These are phyloP conservation scores for Biscogniauxia mediterranea DNA, from an alignment of 2,329 filamentous ascomycete species.

Conservation along the genomic window DNA sequence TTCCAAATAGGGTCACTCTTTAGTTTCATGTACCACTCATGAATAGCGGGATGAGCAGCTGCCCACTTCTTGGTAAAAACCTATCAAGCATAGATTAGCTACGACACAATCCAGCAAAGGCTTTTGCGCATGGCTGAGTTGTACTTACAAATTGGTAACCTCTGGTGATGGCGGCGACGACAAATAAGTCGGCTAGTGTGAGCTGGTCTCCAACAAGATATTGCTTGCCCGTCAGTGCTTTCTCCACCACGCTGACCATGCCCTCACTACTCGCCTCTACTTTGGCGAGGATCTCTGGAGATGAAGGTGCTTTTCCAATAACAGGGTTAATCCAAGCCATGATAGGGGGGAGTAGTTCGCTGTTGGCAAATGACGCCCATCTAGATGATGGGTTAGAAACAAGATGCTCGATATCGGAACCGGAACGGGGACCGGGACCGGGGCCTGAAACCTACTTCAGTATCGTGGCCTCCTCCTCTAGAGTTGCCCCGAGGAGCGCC, in stretches of 20 bases:
- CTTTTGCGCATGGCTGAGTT: background rate
- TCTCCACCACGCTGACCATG: constrained; percentile 4
- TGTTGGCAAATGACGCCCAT: constrained; percentile 5
- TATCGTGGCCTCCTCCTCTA: constrained; percentile 4
- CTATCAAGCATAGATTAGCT: background rate
- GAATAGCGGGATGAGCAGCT: constrained; percentile 2
- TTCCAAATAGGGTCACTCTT: constrained; percentile 5
- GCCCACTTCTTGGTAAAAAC: constrained; percentile 3
- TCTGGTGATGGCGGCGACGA: constrained; percentile 3
- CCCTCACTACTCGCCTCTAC: constrained; percentile 2
- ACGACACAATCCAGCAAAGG: background rate
- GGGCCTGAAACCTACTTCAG: background rate
- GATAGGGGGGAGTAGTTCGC: constrained; percentile 2
- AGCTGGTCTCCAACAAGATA: constrained; percentile 4
- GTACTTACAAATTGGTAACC: constrained; percentile 5
- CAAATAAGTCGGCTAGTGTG: constrained; percentile 2
- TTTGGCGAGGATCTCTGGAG: constrained; percentile 2
- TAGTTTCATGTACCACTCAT: constrained; percentile 4
- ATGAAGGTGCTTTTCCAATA: background rate
- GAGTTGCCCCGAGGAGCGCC: background rate
- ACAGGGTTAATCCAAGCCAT: constrained; percentile 4
- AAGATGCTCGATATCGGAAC: background rate
- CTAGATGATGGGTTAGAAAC: background rate
- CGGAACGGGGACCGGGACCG: background rate
- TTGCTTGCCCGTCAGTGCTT: background rate